Conservation (phyloP, 805 yeast species). For the Lachancea meyersii region DNA sequence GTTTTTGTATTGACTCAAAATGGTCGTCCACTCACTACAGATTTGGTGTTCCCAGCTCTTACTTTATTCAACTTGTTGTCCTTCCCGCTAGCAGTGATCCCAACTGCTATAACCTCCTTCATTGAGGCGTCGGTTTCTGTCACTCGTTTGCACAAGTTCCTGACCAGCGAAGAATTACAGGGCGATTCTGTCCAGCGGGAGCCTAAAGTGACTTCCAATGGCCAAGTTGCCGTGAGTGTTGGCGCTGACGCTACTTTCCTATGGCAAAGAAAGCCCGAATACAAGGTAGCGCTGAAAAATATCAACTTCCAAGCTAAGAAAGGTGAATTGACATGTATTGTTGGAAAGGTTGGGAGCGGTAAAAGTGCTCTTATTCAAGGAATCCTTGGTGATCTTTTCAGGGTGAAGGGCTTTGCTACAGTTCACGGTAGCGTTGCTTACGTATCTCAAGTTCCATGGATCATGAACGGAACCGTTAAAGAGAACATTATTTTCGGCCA, state of each 20-base stretch:
- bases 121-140: conserved; percentile 87
- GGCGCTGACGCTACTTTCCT: conserved; percentile 60
- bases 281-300: conserved; percentile 59
- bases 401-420: conserved; percentile 63
- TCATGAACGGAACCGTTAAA: conserved; percentile 86
- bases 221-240: conserved; percentile 61
- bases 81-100: conserved; percentile 89
- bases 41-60: conserved; percentile 85
- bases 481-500: conserved; percentile 92
- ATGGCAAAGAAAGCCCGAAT: conserved; percentile 69
- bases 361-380: conserved; percentile 79
- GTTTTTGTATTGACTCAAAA: conserved; percentile 58
- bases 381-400: conserved; percentile 74
- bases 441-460: conserved; percentile 94
- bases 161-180: conserved; percentile 76
- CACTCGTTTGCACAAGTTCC: conserved; percentile 64
- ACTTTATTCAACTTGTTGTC: conserved; percentile 80
- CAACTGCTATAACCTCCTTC: conserved; percentile 77
- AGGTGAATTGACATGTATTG: conserved; percentile 77
- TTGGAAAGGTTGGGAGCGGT: conserved; percentile 88
- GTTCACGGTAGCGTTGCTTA: conserved; percentile 79
- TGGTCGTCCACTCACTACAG: conserved; percentile 69
- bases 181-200: conserved; percentile 52
- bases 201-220: conserved; percentile 42
- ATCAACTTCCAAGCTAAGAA: conserved; percentile 59